Conservation (phyloP, 2,329 filamentous ascomycete genomes). For the Curvularia spicifera region DNA sequence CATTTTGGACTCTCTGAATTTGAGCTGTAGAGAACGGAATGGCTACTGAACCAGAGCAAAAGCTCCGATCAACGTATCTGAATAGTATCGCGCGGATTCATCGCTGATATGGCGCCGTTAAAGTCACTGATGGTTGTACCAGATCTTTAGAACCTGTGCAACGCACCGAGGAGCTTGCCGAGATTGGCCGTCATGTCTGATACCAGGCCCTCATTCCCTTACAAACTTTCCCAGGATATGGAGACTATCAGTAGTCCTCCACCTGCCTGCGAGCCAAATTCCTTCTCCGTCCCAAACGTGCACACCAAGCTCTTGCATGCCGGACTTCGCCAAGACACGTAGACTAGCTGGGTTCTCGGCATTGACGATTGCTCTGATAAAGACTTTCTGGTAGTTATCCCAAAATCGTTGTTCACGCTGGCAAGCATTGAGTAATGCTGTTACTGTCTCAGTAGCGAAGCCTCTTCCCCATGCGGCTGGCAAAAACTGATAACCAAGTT, state of each 20-base stretch:
- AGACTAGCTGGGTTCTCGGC: conserved; percentile 37
- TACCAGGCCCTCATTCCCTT: conserved; percentile 1
- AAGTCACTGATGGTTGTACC: too few relatives aligned
- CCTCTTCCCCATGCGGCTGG: conserved; percentile 33
- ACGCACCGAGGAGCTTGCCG: too few relatives aligned
- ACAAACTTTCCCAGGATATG: conserved; percentile 35
- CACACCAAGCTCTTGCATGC: conserved; percentile 35
- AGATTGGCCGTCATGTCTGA: too few relatives aligned
- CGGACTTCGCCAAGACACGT: conserved; percentile 42
- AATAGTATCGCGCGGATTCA: too few relatives aligned
- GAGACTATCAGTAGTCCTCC: conserved; percentile 31
- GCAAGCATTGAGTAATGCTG: conserved; percentile 32
- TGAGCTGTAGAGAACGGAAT: too few relatives aligned
- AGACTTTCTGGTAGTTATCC: conserved; percentile 35
- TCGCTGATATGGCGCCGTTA: too few relatives aligned
- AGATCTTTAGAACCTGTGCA: too few relatives aligned
- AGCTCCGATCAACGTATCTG: too few relatives aligned
- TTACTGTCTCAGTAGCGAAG: conserved; percentile 31
- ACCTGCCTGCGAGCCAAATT: conserved; percentile 34
- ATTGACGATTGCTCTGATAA: conserved; percentile 43
- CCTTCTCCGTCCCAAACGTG: conserved; percentile 34
- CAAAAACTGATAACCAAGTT: conserved; percentile 34
- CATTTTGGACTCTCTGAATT: too few relatives aligned
- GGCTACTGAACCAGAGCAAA: too few relatives aligned
- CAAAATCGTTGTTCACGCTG: conserved; percentile 28